Conservation (phyloP, 2,329 filamentous ascomycete genomes). For the Trichoderma atroviride region DNA sequence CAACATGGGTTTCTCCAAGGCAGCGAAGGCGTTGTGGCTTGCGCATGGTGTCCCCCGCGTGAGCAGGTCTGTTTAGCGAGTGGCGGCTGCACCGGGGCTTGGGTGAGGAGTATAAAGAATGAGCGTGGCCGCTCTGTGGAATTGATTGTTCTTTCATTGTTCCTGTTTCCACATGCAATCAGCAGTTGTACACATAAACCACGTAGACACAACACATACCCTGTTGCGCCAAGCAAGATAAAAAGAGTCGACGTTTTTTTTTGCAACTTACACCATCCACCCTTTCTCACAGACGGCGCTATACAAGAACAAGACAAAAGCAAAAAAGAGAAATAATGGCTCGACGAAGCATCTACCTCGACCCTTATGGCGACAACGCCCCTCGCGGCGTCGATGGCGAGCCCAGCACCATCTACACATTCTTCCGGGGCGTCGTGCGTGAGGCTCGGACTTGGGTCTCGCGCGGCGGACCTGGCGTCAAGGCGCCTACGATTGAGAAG, state of each 20-base stretch:
- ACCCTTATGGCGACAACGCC: slow-evolving; percentile 20
- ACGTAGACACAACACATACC: not conserved
- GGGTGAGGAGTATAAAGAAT: slow-evolving; percentile 9
- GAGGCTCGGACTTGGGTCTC: slow-evolving; percentile 24
- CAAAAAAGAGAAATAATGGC: slow-evolving; percentile 11
- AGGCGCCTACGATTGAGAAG: slow-evolving; percentile 24
- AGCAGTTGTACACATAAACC: not conserved
- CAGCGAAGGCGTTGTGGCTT: not conserved
- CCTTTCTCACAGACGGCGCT: not conserved
- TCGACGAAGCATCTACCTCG: slow-evolving; percentile 27
- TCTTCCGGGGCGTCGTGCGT: slow-evolving; percentile 23
- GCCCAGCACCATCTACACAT: slow-evolving; percentile 16
- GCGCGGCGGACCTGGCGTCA: slow-evolving; percentile 3
- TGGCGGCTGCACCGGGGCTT: not conserved
- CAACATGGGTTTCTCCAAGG: not conserved
- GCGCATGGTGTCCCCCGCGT: not conserved
- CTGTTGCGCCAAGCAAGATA: not conserved
- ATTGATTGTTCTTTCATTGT: not conserved
- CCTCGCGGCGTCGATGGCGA: not conserved
- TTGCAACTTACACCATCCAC: not conserved
- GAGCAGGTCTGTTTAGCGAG: not conserved
- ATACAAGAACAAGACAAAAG: not conserved
- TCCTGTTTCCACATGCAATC: not conserved
- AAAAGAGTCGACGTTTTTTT: not conserved
- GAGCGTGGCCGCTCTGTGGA: slow-evolving; percentile 3